Evolutionary conservation across 176 grass and related monocot species (phyloP), one percentile per base, ranked within the genome.

Genomic region (Oryza officinalis): DNA sequence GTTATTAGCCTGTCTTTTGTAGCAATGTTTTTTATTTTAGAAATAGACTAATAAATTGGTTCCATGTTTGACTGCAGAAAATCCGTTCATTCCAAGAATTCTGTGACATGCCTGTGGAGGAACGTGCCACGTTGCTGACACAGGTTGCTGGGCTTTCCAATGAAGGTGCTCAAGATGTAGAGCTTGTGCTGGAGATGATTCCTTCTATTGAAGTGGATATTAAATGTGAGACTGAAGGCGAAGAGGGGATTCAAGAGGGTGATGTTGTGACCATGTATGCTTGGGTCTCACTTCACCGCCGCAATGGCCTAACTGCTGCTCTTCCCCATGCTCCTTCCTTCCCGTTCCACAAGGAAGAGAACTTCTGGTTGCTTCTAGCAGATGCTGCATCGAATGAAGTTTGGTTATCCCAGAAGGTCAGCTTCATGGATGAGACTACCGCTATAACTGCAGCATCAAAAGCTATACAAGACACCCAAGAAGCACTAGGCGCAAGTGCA

Each of bases 241-340:
- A 99, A 94, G 93, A 99, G 47, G 91, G 93, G 27, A 87, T 99
- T 60, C 96, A 99, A 87, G 93, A 96, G 78, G 91, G 96, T 10
- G 96, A 99, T 68, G 77, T 99, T 5, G 96, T 99, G 63, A 96
- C 96, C 32, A 94, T 99, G 93, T 96, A 96, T 89, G 87, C 96
- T 67, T 99, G 96, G 96, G 93, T 99, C 15, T 88, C 96, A 35
- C 85, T 99, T 60, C 52, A 67, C 31, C 96, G 96, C 14, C 76
- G 86, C 47, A 99, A 95, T 30, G 96, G 96, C 49, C 74, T 99
- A 46, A 92, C 84, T 38, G 91, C 89, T 74, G 96, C 93, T 66
- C 93, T 95, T 83, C 93, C 93, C 22, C 93, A 99, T 78, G 73
- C 86, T 18, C 96, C 93, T 50, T 84, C 61, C 52, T 99, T 90